Evolutionary conservation across 2,329 filamentous ascomycete genomes (phyloP).

Genomic region (Didymella lethalis): DNA sequence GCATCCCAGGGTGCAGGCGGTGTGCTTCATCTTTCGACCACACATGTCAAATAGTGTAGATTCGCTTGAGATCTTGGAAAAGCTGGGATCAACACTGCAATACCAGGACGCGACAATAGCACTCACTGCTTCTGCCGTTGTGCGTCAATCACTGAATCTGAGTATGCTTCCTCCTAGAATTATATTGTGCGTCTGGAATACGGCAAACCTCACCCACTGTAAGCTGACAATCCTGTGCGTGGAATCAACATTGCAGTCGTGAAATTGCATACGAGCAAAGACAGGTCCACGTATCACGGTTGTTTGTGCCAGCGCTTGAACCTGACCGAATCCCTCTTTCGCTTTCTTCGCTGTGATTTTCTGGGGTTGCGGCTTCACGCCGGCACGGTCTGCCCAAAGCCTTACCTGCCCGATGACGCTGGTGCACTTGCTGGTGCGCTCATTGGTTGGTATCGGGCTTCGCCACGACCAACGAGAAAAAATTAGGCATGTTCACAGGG

Average conservation of each 20-base stretch:
- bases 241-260: not conserved
- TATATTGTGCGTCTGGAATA: not conserved
- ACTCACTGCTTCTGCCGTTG: too few species aligned
- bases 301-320: not conserved
- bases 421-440: constrained; percentile 20
- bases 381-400: constrained; percentile 16
- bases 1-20: too few species aligned
- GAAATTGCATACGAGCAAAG: not conserved
- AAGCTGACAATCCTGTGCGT: not conserved
- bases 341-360: not conserved
- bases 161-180: too few species aligned
- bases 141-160: too few species aligned
- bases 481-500: constrained; percentile 31
- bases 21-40: too few species aligned
- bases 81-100: too few species aligned
- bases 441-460: constrained; percentile 31
- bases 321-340: not conserved
- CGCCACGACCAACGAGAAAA: constrained; percentile 35
- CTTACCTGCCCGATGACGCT: constrained; percentile 33
- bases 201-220: not conserved
- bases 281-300: not conserved
- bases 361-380: constrained; percentile 8
- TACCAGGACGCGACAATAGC: too few species aligned
- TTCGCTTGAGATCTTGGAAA: too few species aligned
- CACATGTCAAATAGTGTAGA: too few species aligned